Percentiles rank a stretch among this genome's conserved stretches.
These are phyloP conservation scores for Pleurotus pulmonarius DNA, from an alignment of 768 basidiomycete genomes.

Conservation along the genomic window DNA sequence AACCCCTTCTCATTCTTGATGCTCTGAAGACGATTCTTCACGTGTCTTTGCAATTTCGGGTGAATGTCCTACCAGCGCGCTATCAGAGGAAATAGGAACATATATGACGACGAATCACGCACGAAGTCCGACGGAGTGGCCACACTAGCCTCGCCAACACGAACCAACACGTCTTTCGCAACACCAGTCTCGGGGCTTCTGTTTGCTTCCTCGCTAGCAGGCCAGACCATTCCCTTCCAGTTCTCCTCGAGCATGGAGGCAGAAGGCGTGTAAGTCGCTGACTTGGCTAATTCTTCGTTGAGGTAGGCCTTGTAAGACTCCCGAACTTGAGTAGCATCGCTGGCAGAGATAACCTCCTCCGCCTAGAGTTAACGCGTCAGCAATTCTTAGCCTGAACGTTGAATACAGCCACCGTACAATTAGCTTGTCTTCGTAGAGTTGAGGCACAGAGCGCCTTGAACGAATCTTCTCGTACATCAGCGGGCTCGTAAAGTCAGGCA, in stretches of 20 bases:
- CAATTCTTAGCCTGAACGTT: background rate
- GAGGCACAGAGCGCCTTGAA: constrained; percentile 70
- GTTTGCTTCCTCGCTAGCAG: constrained; percentile 49
- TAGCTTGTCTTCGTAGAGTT: constrained; percentile 77
- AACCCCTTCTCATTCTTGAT: constrained; percentile 67
- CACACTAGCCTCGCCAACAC: constrained; percentile 70
- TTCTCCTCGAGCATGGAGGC: constrained; percentile 59
- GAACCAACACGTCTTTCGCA: constrained; percentile 40
- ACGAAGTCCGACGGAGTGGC: constrained; percentile 59
- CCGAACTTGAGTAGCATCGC: constrained; percentile 49
- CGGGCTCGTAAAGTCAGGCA: constrained; percentile 84
- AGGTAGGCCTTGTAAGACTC: constrained; percentile 58
- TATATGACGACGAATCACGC: constrained; percentile 21
- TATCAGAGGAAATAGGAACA: constrained; percentile 33
- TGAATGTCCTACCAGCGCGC: constrained; percentile 61
- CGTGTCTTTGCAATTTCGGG: constrained; percentile 71
- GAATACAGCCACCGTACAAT: constrained; percentile 44
- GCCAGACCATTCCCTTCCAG: constrained; percentile 69
- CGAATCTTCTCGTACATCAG: constrained; percentile 90
- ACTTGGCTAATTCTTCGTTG: constrained; percentile 52
- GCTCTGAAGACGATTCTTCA: constrained; percentile 70
- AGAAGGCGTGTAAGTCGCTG: constrained; percentile 43
- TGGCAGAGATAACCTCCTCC: constrained; percentile 49
- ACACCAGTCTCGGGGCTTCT: constrained; percentile 70
- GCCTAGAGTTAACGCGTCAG: constrained; percentile 23